Base-by-base conservation (phyloP, 148 eudicot species). In the Rheum nobile region DNA sequence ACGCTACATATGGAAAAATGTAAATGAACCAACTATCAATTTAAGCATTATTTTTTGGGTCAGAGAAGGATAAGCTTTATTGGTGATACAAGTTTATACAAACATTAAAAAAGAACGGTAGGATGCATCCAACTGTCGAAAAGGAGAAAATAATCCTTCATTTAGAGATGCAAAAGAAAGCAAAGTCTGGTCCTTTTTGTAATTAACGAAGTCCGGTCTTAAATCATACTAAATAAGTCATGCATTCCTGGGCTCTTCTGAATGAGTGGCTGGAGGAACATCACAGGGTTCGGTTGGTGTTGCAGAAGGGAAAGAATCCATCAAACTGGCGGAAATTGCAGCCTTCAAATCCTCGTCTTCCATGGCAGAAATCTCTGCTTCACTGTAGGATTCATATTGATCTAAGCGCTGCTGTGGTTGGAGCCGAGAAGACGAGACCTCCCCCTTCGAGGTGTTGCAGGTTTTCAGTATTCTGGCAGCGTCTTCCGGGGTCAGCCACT, bases 241-340 rank as follows among this genome's bases (percentile, higher is more conserved):
- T 11, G 28, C 39, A 47, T 39, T 63, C 43, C 37, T 38, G 34
- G 24, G 71, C 39, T 63, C 50, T 26, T 72, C 75, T 21, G 80
- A 55, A 68, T 80, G 80, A 74, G 75, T 54, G 13, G 28, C 29
- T 9, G 78, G 72, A 47, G 79, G 80, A 55, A 5, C 4, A 14
- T 71, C 55, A 37, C 46, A n/a, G 10, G 77, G 10, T 16, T 72
- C 75, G 38, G 78, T 21, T 9, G n/a, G 34, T 17, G 71, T 47
- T 13, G 47, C 41, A 3, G 83, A 28, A 14, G 87, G 78, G 24
- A 75, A 63, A 16, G 96, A 83, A 72, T 94, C 97, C 87, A 82
- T 72, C 90, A 94, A 86, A 83, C 98, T 94, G 37, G 98, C 98
- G 78, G 97, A 95, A 21, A 94, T 94, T 44, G 98, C 98, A 48